phyloP scores from a whole-genome alignment of 257 asterid species.

The Solanum bulbocastanum region DNA sequence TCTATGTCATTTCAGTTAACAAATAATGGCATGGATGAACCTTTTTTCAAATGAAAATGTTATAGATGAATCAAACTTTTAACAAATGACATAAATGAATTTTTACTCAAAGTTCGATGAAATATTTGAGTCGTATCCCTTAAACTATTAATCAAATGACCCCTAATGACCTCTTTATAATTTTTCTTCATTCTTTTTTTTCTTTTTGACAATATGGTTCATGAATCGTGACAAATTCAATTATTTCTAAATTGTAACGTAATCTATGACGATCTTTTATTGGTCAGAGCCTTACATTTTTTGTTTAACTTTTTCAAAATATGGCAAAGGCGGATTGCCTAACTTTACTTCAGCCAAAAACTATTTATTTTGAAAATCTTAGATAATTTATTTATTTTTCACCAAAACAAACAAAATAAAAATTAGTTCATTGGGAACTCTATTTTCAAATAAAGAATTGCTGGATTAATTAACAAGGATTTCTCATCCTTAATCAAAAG shows the following conservation, averaged over 20 bases:
- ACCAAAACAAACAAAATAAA: not conserved
- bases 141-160: not conserved
- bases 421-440: not conserved
- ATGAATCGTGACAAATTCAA: not conserved
- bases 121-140: fast-evolving
- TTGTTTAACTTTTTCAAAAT: not conserved
- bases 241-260: not conserved
- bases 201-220: not conserved
- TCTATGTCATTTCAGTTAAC: not conserved
- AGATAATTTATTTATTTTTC: not conserved
- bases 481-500: not conserved
- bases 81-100: fast-evolving
- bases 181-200: not conserved
- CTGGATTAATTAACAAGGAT: not conserved
- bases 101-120: fast-evolving
- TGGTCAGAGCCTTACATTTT: not conserved
- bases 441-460: not conserved
- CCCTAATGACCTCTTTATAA: not conserved
- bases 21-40: fast-evolving
- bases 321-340: not conserved
- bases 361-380: no score
- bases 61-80: fast-evolving
- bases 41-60: fast-evolving
- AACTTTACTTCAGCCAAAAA: not conserved
- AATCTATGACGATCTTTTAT: not conserved